Base-by-base conservation (phyloP, 805 yeast species). In the Candida xyloterini region DNA sequence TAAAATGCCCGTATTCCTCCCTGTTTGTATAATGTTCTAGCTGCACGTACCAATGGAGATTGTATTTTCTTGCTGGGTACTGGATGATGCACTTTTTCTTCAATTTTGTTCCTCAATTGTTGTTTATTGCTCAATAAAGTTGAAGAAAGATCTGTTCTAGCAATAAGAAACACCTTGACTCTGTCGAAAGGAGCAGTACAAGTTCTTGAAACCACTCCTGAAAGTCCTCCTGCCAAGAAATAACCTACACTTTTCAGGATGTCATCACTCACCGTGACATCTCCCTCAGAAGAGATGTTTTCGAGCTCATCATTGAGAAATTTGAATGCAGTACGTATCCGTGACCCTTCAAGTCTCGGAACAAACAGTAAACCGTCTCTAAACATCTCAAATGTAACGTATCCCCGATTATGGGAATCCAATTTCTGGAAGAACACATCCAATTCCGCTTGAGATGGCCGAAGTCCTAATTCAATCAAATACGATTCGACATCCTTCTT, bases 161-260 rank as follows among this genome's bases (percentile, higher is more conserved):
- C 97, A 54, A 93, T 93, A 35, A 93, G 67, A 52, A 86, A 93
- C 10, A 93, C 98, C 60, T 93, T 93, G 15, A 93, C 77, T 59
- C 99, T 76, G 62, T 93, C 99, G 48, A 93, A 86, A 9, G 99
- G 99, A 0, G 98, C 99, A 0, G 99, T 93, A 53, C 93, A 84
- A 0, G 98, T 89, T 65, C 99, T 79, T 10, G 96, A 88, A 4
- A 93, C 84, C 2, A 91, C 99, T 2, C 99, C 99, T 1, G 96
- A 85, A 15, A 90, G 62, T 0, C 99, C 99, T 27, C 99, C 99
- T 1, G 96, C 95, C 24, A 90, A 65, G 56, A 93, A 93, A 62
- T 79, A 93, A 1, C 97, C 96, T 46, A 88, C 73, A 23, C 96
- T 95, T 56, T 84, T 79, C 35, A 85, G 64, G 38, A 85, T 74